Percentiles rank a stretch among this genome's conserved stretches.
These are phyloP conservation scores for Candida qinlingensis DNA, from an alignment of 805 yeast species.

Conservation along the genomic window DNA sequence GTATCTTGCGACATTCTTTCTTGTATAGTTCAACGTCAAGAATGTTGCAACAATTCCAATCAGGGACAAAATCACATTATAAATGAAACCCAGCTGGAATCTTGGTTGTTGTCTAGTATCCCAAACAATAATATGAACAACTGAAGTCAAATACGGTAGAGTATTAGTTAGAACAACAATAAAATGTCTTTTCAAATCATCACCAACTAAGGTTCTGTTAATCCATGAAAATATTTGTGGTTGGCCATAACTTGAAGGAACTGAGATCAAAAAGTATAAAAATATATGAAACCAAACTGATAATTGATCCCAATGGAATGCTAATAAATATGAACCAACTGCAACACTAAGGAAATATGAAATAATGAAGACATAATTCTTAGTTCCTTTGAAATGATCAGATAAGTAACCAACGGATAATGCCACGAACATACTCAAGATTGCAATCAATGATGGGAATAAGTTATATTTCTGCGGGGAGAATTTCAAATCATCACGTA, in stretches of 20 bases:
- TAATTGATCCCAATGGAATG: slow-evolving; percentile 36
- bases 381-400: slow-evolving; percentile 32
- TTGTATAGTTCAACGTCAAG: slow-evolving; percentile 1
- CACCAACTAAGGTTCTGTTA: slow-evolving; percentile 32
- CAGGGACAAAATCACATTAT: slow-evolving; percentile 22
- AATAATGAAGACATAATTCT: slow-evolving; percentile 33
- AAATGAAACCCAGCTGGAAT: slow-evolving; percentile 33
- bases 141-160: slow-evolving; percentile 33
- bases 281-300: slow-evolving; percentile 43
- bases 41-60: slow-evolving; percentile 6
- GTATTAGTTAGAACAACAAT: slow-evolving; percentile 35
- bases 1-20: not conserved
- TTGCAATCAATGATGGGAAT: slow-evolving; percentile 34
- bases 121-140: slow-evolving; percentile 36
- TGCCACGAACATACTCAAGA: slow-evolving; percentile 32
- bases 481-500: slow-evolving; percentile 30
- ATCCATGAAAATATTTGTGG: slow-evolving; percentile 53
- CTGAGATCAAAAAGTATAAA: slow-evolving; percentile 40
- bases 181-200: slow-evolving; percentile 23
- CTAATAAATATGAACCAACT: slow-evolving; percentile 38
- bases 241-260: slow-evolving; percentile 48
- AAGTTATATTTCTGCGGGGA: slow-evolving; percentile 31
- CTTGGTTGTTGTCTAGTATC: slow-evolving; percentile 30
- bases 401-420: slow-evolving; percentile 31
- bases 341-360: slow-evolving; percentile 36